Evolutionary conservation across 208 protist genomes (phyloP).

Genomic region (Pavlovales sp.): DNA sequence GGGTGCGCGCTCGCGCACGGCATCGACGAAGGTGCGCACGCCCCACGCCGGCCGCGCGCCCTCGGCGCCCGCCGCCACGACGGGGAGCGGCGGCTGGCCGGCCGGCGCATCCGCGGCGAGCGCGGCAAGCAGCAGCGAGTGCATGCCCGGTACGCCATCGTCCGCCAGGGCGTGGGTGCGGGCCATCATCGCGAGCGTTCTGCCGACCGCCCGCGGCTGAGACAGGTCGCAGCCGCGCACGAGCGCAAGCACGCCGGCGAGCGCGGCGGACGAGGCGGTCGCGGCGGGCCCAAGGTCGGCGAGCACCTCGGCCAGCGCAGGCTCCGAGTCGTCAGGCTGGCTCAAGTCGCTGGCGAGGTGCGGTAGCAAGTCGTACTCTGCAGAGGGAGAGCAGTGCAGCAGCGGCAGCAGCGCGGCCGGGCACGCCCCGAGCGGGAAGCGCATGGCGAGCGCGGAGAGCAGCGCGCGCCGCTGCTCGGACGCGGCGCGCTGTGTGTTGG

Average conservation of each 20-base stretch:
- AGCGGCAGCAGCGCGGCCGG: constrained; percentile 5
- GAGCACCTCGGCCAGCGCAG: neutral
- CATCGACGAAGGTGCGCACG: constrained; percentile 33
- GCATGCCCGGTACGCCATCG: no score
- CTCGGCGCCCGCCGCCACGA: neutral
- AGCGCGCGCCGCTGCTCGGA: neutral
- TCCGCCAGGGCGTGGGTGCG: no score
- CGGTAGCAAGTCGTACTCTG: neutral
- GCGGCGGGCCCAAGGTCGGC: constrained; percentile 13
- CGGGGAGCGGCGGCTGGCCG: no score
- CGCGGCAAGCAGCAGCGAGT: no score
- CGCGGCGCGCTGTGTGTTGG: no score
- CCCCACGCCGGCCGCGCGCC: constrained; percentile 11
- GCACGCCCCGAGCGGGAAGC: neutral
- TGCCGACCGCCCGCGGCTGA: neutral
- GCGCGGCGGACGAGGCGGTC: neutral
- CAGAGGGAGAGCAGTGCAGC: neutral
- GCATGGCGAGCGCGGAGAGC: neutral
- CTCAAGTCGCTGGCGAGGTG: no score
- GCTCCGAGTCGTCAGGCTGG: no score
- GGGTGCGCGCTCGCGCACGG: neutral
- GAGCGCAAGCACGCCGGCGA: neutral
- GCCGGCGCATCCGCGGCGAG: no score
- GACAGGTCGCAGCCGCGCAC: neutral
- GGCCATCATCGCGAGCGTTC: constrained; percentile 4